These are phyloP conservation scores for Ilyonectria mors-panacis DNA, from an alignment of 2,329 filamentous ascomycete species.

Conservation along the genomic window DNA sequence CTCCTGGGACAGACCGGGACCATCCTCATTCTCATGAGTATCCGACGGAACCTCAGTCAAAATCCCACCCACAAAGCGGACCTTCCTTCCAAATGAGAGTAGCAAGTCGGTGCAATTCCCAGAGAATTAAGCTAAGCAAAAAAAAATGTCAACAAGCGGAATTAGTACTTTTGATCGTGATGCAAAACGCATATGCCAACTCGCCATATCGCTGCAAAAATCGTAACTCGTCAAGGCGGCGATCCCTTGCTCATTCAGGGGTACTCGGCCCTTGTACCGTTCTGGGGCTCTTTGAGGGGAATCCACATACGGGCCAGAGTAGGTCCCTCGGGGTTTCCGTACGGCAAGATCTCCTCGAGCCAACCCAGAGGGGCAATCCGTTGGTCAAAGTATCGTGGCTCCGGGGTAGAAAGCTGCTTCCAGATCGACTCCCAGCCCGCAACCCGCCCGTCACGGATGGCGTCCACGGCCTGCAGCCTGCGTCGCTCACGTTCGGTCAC, in stretches of 20 bases:
- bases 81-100: slow-evolving; percentile 16
- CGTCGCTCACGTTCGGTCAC: slow-evolving; percentile 72
- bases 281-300: slow-evolving; percentile 51
- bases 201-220: slow-evolving; percentile 36
- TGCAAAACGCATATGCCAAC: slow-evolving; percentile 42
- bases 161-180: slow-evolving; percentile 36
- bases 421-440: slow-evolving; percentile 54
- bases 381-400: slow-evolving; percentile 56
- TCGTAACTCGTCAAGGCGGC: slow-evolving; percentile 34
- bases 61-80: slow-evolving; percentile 3
- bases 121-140: slow-evolving; percentile 20
- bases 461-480: slow-evolving; percentile 63
- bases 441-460: slow-evolving; percentile 55
- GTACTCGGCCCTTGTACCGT: slow-evolving; percentile 47
- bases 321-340: slow-evolving; percentile 58
- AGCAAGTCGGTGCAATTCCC: slow-evolving; percentile 8
- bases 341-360: slow-evolving; percentile 60
- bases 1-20: neutral
- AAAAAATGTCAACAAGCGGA: slow-evolving; percentile 18
- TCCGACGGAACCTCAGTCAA: slow-evolving; percentile 9
- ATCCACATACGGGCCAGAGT: slow-evolving; percentile 62
- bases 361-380: slow-evolving; percentile 66
- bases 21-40: slow-evolving; percentile 9
- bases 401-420: slow-evolving; percentile 55
- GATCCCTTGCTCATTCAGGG: slow-evolving; percentile 44